Base-by-base conservation (phyloP, 176 grass and related monocot species). In the Triticum monococcum region DNA sequence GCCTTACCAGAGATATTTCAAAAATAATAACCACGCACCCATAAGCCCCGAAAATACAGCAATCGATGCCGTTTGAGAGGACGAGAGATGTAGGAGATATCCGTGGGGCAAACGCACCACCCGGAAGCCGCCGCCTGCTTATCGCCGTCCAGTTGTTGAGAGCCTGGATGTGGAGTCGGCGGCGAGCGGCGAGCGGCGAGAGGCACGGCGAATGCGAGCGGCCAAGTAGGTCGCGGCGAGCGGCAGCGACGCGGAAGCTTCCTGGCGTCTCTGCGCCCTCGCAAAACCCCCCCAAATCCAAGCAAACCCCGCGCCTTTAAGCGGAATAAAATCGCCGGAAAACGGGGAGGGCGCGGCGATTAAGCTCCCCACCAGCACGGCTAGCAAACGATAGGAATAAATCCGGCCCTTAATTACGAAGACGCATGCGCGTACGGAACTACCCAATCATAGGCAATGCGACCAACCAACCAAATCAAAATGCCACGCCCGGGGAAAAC, bases 381-480 rank as follows among this genome's bases (percentile, higher is more conserved):
- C 16, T 52, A 28, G 8, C 43, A 75, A 75, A 75, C 7, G 40
- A 75, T 17, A 18, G 3, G 8, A 25, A 26, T 40, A 64, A 43
- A 28, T 79, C 35, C 3, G 9, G 2, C 40, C 78, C 23, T 60
- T 36, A 60, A 36, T 35, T 12, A 35, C 28, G 12, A 60, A 12
- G 54, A 66, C 17, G n/a, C 17, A 57, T 20, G 41, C 41, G 23
- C 23, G 72, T 43, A 75, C 43, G 72, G 43, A 75, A 48, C 9
- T 1, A 30, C 28, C 23, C 52, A 64, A 80, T 41, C 78, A 80
- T 64, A 26, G 62, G 4, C 48, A 10, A 35, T 22, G 69, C 62
- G 7, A 12, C 63, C 33, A 79, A 38, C 26, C 11, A 68, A 52
- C 81, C 50, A 77, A 83, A 79, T 64, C n/a, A 28, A 60, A 84